phyloP scores from a whole-genome alignment of 306 rosid species.

The Lablab purpureus region DNA sequence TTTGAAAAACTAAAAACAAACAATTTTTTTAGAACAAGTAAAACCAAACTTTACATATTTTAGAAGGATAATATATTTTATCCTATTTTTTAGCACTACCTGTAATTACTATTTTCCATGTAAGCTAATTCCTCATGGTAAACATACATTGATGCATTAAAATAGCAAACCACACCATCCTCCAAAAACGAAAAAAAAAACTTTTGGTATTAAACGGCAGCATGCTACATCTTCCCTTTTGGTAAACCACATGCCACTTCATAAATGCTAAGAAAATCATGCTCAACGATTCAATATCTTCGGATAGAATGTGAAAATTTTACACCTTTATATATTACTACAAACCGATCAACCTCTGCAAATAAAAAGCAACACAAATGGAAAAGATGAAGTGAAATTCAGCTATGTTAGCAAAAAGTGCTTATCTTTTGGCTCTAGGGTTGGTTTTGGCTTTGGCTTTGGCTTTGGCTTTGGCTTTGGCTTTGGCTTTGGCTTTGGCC shows the following conservation, averaged over 20 bases:
- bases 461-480: not conserved
- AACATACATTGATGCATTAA: not conserved
- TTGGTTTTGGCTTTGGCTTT: not conserved
- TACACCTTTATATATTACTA: slow-evolving; percentile 4
- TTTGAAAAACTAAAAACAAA: too few relatives aligned
- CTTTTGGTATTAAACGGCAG: not conserved
- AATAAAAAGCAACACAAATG: slow-evolving; percentile 1
- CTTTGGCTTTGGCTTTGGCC: slow-evolving; percentile 6
- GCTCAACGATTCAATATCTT: slow-evolving; percentile 30
- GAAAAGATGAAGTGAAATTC: not conserved
- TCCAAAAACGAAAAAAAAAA: not conserved
- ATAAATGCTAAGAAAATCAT: slow-evolving; percentile 36
- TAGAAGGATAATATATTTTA: too few relatives aligned
- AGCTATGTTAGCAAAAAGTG: not conserved
- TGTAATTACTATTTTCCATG: not conserved
- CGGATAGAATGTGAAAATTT: not conserved
- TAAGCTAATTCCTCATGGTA: not conserved
- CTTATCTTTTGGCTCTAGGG: slow-evolving; percentile 13
- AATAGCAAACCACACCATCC: not conserved
- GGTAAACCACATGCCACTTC: not conserved
- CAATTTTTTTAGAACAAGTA: too few relatives aligned
- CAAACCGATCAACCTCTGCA: not conserved
- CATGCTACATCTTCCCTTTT: slow-evolving; percentile 19
- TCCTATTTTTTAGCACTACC: too few relatives aligned
- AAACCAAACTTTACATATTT: too few relatives aligned